These are phyloP conservation scores for Candida cerambycidarum DNA, from an alignment of 805 yeast species.

Conservation along the genomic window DNA sequence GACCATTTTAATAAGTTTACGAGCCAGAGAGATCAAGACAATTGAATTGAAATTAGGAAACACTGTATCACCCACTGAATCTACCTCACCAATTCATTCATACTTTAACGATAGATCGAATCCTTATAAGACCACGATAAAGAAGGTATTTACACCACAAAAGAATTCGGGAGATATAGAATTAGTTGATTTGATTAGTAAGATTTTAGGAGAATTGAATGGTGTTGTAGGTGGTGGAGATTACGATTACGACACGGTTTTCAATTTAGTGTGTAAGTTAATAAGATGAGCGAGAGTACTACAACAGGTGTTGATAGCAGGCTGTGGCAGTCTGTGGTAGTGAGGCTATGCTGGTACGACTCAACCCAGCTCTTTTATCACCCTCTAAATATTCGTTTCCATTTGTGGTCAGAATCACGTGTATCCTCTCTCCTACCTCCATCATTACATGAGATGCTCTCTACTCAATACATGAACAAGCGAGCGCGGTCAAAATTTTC, in stretches of 20 bases:
- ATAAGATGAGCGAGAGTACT: background rate
- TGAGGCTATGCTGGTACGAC: too few species aligned
- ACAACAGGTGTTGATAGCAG: too few species aligned
- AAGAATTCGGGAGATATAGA: constrained; percentile 34
- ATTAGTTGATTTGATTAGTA: constrained; percentile 21
- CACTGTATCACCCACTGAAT: constrained; percentile 9
- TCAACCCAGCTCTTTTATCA: too few species aligned
- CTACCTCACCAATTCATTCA: constrained; percentile 11
- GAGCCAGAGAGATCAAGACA: constrained; percentile 45
- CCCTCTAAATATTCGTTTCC: too few species aligned
- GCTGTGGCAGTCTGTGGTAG: too few species aligned
- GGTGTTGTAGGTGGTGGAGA: background rate
- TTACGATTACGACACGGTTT: constrained; percentile 18
- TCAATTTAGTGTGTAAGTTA: constrained; percentile 15
- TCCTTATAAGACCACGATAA: constrained; percentile 35
- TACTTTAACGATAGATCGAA: constrained; percentile 12
- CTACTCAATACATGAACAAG: too few species aligned
- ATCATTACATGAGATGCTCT: too few species aligned
- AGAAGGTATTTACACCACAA: constrained; percentile 36
- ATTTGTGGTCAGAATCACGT: too few species aligned
- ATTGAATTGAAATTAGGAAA: constrained; percentile 39
- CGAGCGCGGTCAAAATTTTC: constrained; percentile 1
- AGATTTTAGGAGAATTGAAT: constrained; percentile 11
- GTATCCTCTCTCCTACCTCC: too few species aligned
- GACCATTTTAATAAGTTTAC: constrained; percentile 42